Percentiles rank a stretch among this genome's conserved stretches.
These are phyloP conservation scores for Oryza glaberrima DNA, from an alignment of 176 grass and related monocot genomes.

Conservation along the genomic window DNA sequence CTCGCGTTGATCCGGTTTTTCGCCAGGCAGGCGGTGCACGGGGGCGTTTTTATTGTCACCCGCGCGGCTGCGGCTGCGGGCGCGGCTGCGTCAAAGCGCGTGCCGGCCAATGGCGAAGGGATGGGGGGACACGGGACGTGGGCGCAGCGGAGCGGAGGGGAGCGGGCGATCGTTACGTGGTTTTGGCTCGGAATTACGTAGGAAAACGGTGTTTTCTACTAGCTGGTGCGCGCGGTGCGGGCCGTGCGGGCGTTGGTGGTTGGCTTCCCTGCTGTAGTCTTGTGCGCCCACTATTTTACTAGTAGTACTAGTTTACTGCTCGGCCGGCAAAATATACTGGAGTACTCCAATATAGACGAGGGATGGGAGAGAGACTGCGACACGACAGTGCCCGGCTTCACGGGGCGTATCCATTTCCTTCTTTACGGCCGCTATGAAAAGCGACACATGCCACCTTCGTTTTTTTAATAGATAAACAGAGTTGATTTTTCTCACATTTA, in stretches of 20 bases:
- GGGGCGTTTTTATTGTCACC: not conserved
- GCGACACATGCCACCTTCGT: not conserved
- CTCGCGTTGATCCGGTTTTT: not conserved
- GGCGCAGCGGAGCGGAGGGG: no score
- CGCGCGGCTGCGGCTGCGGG: not conserved
- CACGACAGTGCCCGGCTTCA: not conserved
- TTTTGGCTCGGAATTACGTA: not conserved
- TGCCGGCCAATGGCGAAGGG: not conserved
- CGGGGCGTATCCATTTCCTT: not conserved
- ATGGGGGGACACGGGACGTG: no score
- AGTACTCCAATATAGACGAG: not conserved
- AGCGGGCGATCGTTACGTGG: no score
- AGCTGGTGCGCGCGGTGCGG: not conserved
- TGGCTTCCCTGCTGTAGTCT: no score
- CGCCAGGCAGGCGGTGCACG: not conserved
- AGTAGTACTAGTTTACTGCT: not conserved
- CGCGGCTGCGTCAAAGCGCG: slow-evolving; percentile 35
- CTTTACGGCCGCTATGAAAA: not conserved
- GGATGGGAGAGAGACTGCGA: not conserved
- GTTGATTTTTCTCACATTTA: no score
- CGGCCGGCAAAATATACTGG: not conserved
- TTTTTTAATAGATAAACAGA: no score
- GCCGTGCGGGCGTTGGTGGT: not conserved
- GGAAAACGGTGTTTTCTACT: not conserved
- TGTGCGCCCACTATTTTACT: no score